Conservation (phyloP, 2,329 filamentous ascomycete species). For the Aspergillus caelatus region DNA sequence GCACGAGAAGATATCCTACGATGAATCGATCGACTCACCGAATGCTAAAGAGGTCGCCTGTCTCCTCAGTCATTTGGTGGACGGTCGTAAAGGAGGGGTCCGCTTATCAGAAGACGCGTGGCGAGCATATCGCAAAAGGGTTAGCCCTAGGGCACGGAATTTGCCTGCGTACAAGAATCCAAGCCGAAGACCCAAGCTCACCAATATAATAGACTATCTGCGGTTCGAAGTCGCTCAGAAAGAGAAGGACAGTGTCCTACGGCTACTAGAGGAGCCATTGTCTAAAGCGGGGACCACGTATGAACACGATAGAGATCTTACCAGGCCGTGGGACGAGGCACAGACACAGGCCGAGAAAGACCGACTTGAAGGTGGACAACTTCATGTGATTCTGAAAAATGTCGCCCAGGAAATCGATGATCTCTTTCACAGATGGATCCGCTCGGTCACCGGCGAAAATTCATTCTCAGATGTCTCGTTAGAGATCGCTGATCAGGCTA, state of each 20-base stretch:
- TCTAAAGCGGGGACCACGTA: constrained; percentile 19
- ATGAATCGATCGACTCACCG: constrained; percentile 45
- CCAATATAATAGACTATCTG: constrained; percentile 49
- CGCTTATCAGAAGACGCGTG: constrained; percentile 44
- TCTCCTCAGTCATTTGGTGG: constrained; percentile 50
- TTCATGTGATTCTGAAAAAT: constrained; percentile 23
- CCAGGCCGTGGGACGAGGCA: constrained; percentile 34
- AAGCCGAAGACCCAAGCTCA: constrained; percentile 22
- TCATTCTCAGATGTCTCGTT: constrained; percentile 29
- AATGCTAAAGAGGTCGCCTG: constrained; percentile 42
- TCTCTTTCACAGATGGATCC: constrained; percentile 24
- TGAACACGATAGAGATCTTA: constrained; percentile 39
- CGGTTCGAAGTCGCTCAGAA: constrained; percentile 44
- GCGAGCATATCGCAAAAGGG: constrained; percentile 36
- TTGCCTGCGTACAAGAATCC: constrained; percentile 44
- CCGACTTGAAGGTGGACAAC: constrained; percentile 11
- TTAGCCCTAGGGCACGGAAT: constrained; percentile 31
- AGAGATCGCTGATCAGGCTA: constrained; percentile 31
- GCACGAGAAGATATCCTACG: constrained; percentile 57
- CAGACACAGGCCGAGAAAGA: constrained; percentile 24
- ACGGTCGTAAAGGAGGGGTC: constrained; percentile 49
- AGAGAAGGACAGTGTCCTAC: constrained; percentile 33
- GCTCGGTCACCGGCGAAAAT: constrained; percentile 8
- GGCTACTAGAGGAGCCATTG: constrained; percentile 34
- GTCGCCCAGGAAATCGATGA: constrained; percentile 25